A percentile compares a stretch with the other conserved stretches of the same genome.
These are phyloP conservation scores for Penicillium sp. DNA, from an alignment of 2,329 filamentous ascomycete species.

Conservation along the genomic window DNA sequence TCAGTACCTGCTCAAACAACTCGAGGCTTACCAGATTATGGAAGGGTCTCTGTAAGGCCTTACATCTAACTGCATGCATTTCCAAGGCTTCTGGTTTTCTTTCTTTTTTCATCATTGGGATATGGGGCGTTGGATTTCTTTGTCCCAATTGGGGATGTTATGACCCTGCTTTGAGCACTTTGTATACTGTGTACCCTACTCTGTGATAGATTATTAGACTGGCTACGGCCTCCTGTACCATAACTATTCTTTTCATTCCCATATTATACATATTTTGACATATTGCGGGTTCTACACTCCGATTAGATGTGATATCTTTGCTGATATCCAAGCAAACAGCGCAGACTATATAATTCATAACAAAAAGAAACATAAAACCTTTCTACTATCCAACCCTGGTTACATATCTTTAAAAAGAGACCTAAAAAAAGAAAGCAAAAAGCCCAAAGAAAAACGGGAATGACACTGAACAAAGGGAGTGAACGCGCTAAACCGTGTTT, in stretches of 20 bases:
- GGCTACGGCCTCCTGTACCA: conserved; percentile 15
- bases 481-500: conserved; percentile 21
- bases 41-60: conserved; percentile 19
- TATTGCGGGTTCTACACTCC: not conserved
- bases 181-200: conserved; percentile 12
- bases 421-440: not conserved
- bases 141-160: conserved; percentile 8
- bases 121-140: conserved; percentile 13
- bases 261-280: not conserved
- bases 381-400: not conserved
- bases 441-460: not conserved
- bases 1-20: conserved; percentile 70
- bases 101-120: conserved; percentile 7
- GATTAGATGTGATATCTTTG: not conserved
- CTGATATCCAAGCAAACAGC: too few relatives aligned
- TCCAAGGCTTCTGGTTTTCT: conserved; percentile 6
- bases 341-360: not conserved
- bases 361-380: not conserved
- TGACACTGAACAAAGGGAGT: conserved; percentile 6
- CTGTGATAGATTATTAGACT: conserved; percentile 20
- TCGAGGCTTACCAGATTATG: conserved; percentile 50
- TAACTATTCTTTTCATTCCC: conserved; percentile 6
- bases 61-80: conserved; percentile 10
- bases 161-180: conserved; percentile 5
- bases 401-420: not conserved